Conservation (phyloP, 2,329 filamentous ascomycete species). For the Metarhizium humberi region DNA sequence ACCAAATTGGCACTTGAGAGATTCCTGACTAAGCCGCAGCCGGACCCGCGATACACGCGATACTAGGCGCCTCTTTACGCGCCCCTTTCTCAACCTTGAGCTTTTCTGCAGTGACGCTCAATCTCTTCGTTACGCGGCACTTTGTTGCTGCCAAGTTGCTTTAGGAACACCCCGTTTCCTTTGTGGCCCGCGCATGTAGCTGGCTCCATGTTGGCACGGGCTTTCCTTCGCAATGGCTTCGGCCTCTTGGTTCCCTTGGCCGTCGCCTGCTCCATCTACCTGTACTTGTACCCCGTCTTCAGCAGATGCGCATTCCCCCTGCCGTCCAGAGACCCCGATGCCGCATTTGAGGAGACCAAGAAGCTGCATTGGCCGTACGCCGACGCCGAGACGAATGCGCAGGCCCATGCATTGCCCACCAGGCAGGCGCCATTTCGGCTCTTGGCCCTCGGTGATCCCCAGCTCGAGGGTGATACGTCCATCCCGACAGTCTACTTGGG, state of each 20-base stretch:
- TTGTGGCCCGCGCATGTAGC: conserved; percentile 21
- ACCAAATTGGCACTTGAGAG: not conserved
- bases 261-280: conserved; percentile 60
- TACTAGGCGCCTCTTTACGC: not conserved
- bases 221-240: conserved; percentile 46
- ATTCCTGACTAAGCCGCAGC: not conserved
- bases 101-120: not conserved
- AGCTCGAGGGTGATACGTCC: conserved; percentile 85
- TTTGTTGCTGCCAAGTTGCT: not conserved
- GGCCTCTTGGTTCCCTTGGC: conserved; percentile 51
- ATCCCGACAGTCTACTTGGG: conserved; percentile 52
- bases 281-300: conserved; percentile 83
- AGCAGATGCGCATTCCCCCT: conserved; percentile 71
- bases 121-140: not conserved
- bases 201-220: conserved; percentile 43
- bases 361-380: conserved; percentile 32
- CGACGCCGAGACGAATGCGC: conserved; percentile 7
- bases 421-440: conserved; percentile 68
- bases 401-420: conserved; percentile 13
- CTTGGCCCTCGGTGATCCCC: conserved; percentile 81
- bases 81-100: not conserved
- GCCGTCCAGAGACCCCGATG: conserved; percentile 25
- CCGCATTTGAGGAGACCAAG: conserved; percentile 27
- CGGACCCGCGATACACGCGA: not conserved
- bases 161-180: not conserved